phyloP scores from a whole-genome alignment of 2,329 filamentous ascomycete species.

The Plenodomus tracheiphilus region DNA sequence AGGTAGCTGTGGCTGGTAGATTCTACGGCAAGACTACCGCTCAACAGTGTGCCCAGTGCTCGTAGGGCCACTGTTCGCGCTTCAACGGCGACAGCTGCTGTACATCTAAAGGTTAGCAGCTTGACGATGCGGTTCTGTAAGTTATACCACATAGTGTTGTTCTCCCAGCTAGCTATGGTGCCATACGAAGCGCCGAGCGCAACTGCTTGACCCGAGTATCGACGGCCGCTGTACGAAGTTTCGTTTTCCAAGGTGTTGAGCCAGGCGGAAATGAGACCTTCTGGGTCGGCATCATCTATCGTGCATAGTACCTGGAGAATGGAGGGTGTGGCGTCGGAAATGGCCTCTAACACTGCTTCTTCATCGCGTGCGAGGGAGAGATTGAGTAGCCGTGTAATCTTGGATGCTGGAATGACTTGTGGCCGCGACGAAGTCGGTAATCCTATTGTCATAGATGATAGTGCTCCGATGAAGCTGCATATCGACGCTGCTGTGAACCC shows the following conservation, averaged over 20 bases:
- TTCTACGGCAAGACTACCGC: conserved; percentile 7
- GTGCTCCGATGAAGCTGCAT: conserved; percentile 56
- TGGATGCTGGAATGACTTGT: conserved; percentile 12
- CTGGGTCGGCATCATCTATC: conserved; percentile 8
- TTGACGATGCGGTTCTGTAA: conserved; percentile 35
- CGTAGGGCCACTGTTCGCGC: conserved; percentile 49
- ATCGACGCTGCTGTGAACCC: conserved; percentile 67
- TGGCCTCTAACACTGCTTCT: conserved; percentile 36
- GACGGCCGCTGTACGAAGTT: conserved; percentile 44
- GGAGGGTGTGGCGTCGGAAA: conserved; percentile 26
- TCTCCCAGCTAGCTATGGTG: conserved; percentile 9
- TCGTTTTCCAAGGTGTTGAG: conserved; percentile 39
- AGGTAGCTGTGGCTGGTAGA: conserved; percentile 2
- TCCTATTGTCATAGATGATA: conserved; percentile 21
- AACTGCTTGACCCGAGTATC: conserved; percentile 49
- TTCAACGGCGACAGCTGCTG: conserved; percentile 46
- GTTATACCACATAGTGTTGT: not conserved
- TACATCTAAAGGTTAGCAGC: conserved; percentile 43
- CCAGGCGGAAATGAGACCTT: conserved; percentile 32
- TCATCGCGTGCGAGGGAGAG: conserved; percentile 42
- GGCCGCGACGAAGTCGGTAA: conserved; percentile 5
- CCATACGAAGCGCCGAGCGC: conserved; percentile 48
- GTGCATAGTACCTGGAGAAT: conserved; percentile 23
- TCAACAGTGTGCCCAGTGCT: conserved; percentile 44
- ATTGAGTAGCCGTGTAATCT: conserved; percentile 30